Conservation (phyloP, 805 yeast genomes). For the Yarrowia bubula region DNA sequence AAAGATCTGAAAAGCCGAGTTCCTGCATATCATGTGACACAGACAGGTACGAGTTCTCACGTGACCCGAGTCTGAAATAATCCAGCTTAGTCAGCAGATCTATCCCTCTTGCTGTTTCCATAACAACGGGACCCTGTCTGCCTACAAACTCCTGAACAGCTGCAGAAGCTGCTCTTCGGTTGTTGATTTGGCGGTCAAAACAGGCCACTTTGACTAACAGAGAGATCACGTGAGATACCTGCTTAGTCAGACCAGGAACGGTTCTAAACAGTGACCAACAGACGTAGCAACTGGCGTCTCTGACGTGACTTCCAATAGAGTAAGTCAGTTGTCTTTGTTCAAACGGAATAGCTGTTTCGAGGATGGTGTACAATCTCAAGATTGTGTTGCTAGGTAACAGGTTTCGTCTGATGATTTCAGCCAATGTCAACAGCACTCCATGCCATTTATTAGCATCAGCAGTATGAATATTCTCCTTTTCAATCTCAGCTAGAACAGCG, state of each 20-base stretch:
- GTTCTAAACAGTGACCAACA: slow-evolving; percentile 71
- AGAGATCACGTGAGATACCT: slow-evolving; percentile 32
- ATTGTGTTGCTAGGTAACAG: slow-evolving; percentile 29
- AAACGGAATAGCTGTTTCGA: slow-evolving; percentile 51
- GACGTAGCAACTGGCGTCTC: slow-evolving; percentile 83
- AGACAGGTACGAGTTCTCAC: slow-evolving; percentile 43
- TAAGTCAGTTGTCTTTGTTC: slow-evolving; percentile 55
- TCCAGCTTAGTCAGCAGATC: slow-evolving; percentile 60
- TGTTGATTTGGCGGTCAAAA: slow-evolving; percentile 70
- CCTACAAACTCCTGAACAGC: slow-evolving; percentile 86
- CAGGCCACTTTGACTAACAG: slow-evolving; percentile 54
- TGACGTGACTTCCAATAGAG: slow-evolving; percentile 62
- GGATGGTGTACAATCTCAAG: slow-evolving; percentile 36
- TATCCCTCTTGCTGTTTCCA: slow-evolving; percentile 39
- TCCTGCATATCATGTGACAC: slow-evolving; percentile 38
- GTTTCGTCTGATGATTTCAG: slow-evolving; percentile 45
- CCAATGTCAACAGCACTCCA: slow-evolving; percentile 57
- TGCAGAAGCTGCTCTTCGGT: slow-evolving; percentile 81
- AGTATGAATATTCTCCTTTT: slow-evolving; percentile 28
- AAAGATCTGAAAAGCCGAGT: slow-evolving; percentile 31
- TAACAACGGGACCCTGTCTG: slow-evolving; percentile 51
- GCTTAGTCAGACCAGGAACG: slow-evolving; percentile 33
- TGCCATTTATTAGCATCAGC: slow-evolving; percentile 46
- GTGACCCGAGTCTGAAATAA: slow-evolving; percentile 48
- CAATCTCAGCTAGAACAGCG: slow-evolving; percentile 36